Conservation (phyloP, 768 basidiomycete genomes). For the Macrocybe gigantea region DNA sequence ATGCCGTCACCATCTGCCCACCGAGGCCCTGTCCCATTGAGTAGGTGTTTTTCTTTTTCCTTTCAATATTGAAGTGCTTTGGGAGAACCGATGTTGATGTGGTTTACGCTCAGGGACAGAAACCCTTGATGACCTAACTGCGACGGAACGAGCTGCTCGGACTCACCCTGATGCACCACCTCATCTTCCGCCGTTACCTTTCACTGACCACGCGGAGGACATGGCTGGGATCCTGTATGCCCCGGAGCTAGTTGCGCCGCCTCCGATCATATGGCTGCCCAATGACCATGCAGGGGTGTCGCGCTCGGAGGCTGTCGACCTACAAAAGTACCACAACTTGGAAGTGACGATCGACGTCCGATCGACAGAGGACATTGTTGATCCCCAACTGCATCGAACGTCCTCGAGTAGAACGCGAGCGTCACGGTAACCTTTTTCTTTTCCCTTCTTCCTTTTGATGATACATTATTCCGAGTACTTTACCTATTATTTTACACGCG, state of each 20-base stretch:
- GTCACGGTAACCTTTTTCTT: conserved; percentile 10
- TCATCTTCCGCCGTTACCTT: conserved; percentile 60
- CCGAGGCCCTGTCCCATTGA: conserved; percentile 59
- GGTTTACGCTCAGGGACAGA: conserved; percentile 48
- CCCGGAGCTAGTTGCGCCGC: conserved; percentile 72
- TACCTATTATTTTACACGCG: too few species aligned
- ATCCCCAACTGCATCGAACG: conserved; percentile 18
- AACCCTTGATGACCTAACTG: conserved; percentile 73
- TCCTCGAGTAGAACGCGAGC: conserved; percentile 24
- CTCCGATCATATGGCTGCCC: conserved; percentile 81
- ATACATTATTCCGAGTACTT: background rate
- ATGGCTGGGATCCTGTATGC: conserved; percentile 78
- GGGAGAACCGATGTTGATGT: background rate
- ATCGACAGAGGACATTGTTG: conserved; percentile 43
- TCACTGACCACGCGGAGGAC: conserved; percentile 72
- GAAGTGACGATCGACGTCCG: conserved; percentile 66
- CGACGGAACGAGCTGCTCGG: conserved; percentile 72
- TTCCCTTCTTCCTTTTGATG: background rate
- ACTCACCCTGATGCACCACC: conserved; percentile 77
- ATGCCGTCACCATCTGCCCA: conserved; percentile 53
- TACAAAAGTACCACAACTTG: conserved; percentile 69
- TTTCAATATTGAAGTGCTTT: background rate
- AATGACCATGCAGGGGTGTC: conserved; percentile 73
- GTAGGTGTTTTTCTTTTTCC: conserved; percentile 35
- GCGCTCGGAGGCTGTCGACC: conserved; percentile 67